These are phyloP conservation scores for Fraxinus baroniana DNA, from an alignment of 305 asterid species.

Conservation along the genomic window DNA sequence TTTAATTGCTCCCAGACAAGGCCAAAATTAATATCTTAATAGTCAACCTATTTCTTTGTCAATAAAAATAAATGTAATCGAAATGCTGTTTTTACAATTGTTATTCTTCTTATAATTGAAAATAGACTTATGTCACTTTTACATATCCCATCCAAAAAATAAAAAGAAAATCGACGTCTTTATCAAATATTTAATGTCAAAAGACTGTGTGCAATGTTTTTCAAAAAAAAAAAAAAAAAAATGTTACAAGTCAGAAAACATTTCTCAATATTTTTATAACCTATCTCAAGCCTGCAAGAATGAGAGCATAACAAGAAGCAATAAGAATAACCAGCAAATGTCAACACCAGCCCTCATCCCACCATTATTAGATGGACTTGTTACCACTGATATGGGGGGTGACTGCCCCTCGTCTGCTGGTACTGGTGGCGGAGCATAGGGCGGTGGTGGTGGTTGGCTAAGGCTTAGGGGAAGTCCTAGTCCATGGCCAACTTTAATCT, in stretches of 20 bases:
- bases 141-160: not conserved
- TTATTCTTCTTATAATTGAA: not conserved
- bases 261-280: not conserved
- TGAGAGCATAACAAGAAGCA: conserved; percentile 35
- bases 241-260: not conserved
- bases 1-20: too few relatives aligned
- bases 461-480: conserved; percentile 85
- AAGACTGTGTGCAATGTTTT: not conserved
- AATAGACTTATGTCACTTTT: not conserved
- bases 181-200: not conserved
- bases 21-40: not conserved
- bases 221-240: not conserved
- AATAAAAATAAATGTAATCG: too few relatives aligned
- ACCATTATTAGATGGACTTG: conserved; percentile 24
- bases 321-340: conserved; percentile 22
- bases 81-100: too few relatives aligned
- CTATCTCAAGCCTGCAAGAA: conserved; percentile 17
- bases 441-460: conserved; percentile 82
- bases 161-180: not conserved
- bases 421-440: conserved; percentile 65
- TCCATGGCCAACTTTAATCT: conserved; percentile 64
- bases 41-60: not conserved
- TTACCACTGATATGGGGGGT: conserved; percentile 41
- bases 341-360: conserved; percentile 33
- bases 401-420: conserved; percentile 34